These are phyloP conservation scores for Aspergillus taichungensis DNA, from an alignment of 495 filamentous ascomycete genomes.

Conservation along the genomic window DNA sequence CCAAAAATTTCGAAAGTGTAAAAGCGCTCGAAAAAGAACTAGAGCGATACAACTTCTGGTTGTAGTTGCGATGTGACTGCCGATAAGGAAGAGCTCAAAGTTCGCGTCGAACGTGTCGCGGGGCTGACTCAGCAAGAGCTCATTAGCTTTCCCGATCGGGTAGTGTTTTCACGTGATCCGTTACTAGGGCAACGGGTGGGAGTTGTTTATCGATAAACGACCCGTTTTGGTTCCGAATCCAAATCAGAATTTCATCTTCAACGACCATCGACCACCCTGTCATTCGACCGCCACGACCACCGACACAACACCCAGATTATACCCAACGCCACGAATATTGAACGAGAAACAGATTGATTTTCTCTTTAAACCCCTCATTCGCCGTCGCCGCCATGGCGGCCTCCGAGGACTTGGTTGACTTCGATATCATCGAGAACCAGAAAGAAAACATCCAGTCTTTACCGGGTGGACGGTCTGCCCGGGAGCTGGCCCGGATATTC, in stretches of 20 bases:
- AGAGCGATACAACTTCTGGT: background rate
- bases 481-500: conserved; percentile 78
- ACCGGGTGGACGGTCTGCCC: conserved; percentile 82
- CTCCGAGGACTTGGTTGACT: conserved; percentile 63
- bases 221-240: conserved; percentile 3
- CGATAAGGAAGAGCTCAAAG: too few relatives aligned
- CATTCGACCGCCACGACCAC: background rate
- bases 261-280: conserved; percentile 6
- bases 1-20: background rate
- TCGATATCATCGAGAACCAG: conserved; percentile 90
- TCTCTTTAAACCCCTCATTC: background rate
- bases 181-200: conserved; percentile 29
- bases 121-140: background rate
- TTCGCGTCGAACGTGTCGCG: too few relatives aligned
- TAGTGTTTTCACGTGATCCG: conserved; percentile 18
- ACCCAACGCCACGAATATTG: too few relatives aligned
- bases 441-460: conserved; percentile 97
- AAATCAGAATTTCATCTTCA: conserved; percentile 3
- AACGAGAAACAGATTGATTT: too few relatives aligned
- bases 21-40: too few relatives aligned
- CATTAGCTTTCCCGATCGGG: conserved; percentile 5
- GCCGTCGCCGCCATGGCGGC: conserved; percentile 37
- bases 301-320: background rate
- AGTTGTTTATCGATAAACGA: conserved; percentile 40
- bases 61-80: background rate